Evolutionary conservation across 768 basidiomycete species (phyloP), one percentile per base, ranked within the genome.

Genomic region (Neoboletus subvelutipes): DNA sequence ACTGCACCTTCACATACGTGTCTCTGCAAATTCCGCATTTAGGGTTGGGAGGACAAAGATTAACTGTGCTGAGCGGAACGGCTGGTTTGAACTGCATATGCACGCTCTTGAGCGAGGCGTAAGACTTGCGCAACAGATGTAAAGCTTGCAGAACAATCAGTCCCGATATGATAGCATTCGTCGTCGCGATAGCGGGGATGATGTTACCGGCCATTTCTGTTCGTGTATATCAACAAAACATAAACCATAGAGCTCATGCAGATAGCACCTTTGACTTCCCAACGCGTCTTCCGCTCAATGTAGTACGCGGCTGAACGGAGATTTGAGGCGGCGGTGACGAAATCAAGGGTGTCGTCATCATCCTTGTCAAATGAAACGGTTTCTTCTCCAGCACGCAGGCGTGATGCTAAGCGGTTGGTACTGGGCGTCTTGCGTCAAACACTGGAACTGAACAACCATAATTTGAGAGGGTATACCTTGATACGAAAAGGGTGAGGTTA

Each of bases 131-230:
- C 36, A 98, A 78, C 42, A 97, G 78, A 55, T 94, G 88, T 22
- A 98, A 75, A 0, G 94, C 90, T 71, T 98, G 95, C 45, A 98
- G 80, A 24, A 98, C 94, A 67, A 98, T 94, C 39, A 96, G 77
- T 0, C 96, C 97, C 0, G 97, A 90, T 62, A 98, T 86, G 71
- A 99, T 92, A 11, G 97, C 97, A 70, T 99, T 99, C 24, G 97
- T 99, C 4, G 97, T 99, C 5, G 97, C 97, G 65, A 99, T 98
- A 1, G 97, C 97, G 7, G 97, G 97, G 61, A 98, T 99, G 66
- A 99, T 98, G 73, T 99, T 99, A 11, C 97, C 97, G 0, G 97
- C 97, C 92, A 98, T 98, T 74, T 98, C 95, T 96, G 71, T 22
- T 24, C 2, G 18, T 18, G 18, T 3, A 18, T 17, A 7, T 58